A percentile compares a stretch with the other conserved stretches of the same genome.
Conservation (phyloP, 2,329 filamentous ascomycete species). For the Diaporthe sp. region DNA sequence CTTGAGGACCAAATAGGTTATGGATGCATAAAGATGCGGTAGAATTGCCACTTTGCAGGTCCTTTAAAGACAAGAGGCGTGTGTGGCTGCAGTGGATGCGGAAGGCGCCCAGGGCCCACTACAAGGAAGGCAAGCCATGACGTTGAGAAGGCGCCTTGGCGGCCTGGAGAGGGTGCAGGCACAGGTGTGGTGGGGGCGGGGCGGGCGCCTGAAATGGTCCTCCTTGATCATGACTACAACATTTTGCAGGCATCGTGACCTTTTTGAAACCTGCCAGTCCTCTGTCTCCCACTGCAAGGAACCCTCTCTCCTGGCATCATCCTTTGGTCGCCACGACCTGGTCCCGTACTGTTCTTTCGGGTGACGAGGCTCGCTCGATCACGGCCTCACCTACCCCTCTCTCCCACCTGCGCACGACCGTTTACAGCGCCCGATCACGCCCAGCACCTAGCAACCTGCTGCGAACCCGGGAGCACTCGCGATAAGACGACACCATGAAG, state of each 20-base stretch:
- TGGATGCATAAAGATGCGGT: background rate
- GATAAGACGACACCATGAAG: slow-evolving; percentile 49
- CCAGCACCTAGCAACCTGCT: background rate
- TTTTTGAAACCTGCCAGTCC: background rate
- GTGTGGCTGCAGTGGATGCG: background rate
- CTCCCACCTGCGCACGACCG: background rate
- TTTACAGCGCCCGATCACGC: slow-evolving; percentile 3
- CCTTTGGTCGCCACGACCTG: background rate
- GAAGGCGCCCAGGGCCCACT: background rate
- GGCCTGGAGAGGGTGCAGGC: slow-evolving; percentile 4
- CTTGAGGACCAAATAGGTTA: background rate
- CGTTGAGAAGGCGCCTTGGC: slow-evolving; percentile 22
- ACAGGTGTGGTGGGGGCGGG: slow-evolving; percentile 18
- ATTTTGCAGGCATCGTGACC: slow-evolving; percentile 27
- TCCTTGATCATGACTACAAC: background rate
- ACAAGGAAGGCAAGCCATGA: slow-evolving; percentile 2
- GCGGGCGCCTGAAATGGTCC: slow-evolving; percentile 13
- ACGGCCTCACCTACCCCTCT: slow-evolving; percentile 7
- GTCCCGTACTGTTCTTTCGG: background rate
- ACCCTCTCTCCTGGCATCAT: background rate
- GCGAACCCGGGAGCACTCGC: background rate
- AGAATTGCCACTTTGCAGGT: background rate
- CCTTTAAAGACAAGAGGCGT: background rate
- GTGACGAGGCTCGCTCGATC: background rate
- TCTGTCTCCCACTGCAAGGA: background rate